Evolutionary conservation across 768 basidiomycete species (phyloP), one percentile per base, ranked within the genome.

Genomic region (Strobilomyces confusus): DNA sequence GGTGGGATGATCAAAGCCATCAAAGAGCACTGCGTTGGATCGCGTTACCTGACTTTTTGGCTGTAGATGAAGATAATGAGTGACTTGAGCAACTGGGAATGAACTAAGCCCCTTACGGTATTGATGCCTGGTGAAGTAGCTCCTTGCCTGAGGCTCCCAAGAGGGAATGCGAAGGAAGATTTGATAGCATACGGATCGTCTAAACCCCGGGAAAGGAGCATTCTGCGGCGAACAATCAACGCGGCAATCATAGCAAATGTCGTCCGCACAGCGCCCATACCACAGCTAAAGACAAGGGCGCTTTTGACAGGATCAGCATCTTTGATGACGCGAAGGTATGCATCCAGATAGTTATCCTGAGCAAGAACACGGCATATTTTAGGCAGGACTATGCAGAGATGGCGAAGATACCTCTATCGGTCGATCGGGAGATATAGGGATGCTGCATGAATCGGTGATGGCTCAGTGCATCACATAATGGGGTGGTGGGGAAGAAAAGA

Each of bases 161-260:
- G 52, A 55, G 52, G 45, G 25, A 52, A 43, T 12, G 48, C 30
- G 9, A 52, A 56, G 37, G 65, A 62, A 9, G 62, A 41, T 63
- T 74, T 82, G 33, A 68, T 48, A 5, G 78, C 77, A 66, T 92
- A 97, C 1, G 95, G 92, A 65, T 98, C 95, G 4, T 79, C 77
- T 44, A 86, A 69, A 1, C 90, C 91, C 26, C 76, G 72, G 15
- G 77, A 60, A 6, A 86, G 65, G 32, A 84, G 65, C 61, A 92
- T 87, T 62, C 86, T 89, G 44, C 95, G 77, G 40, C 95, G 77
- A 2, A 98, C 78, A 33, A 99, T 76, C 52, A 86, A 83, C 1
- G 95, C 94, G 8, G 93, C 91, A n/a, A 87, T 81, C 97, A 98
- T 98, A 4, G 92, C 93, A 65, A 97, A 98, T 0, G 95, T 98